Conservation (phyloP, 1,284 basidiomycete genomes). For the Malassezia sp. region DNA sequence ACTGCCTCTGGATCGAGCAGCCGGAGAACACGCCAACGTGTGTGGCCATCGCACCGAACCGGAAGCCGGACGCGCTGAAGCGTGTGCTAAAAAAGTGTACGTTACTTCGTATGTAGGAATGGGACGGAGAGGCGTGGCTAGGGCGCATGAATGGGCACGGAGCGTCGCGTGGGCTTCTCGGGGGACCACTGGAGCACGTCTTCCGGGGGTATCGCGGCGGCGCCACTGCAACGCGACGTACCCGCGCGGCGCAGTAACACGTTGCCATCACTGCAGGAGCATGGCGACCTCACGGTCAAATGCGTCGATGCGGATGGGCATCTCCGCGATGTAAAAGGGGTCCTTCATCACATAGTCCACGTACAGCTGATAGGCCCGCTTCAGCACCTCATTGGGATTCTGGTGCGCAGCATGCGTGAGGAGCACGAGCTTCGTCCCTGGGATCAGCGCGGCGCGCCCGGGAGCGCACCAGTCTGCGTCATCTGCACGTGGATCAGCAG, state of each 20-base stretch:
- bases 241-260: too few relatives aligned
- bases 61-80: constrained; percentile 49
- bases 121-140: too few relatives aligned
- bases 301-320: constrained; percentile 84
- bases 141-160: neutral
- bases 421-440: constrained; percentile 95
- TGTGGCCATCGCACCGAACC: constrained; percentile 53
- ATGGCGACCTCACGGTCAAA: constrained; percentile 59
- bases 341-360: constrained; percentile 96
- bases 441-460: neutral
- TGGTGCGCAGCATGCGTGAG: constrained; percentile 67
- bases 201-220: too few relatives aligned
- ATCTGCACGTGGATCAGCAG: constrained; percentile 81
- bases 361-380: constrained; percentile 79
- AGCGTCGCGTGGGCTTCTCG: neutral
- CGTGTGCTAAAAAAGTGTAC: constrained; percentile 48
- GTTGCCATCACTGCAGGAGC: constrained; percentile 28
- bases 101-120: constrained; percentile 47
- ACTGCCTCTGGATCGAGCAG: constrained; percentile 54
- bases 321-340: constrained; percentile 95
- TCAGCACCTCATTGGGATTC: constrained; percentile 49
- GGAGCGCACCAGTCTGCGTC: constrained; percentile 72
- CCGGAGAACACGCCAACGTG: constrained; percentile 54
- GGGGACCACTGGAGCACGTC: neutral
- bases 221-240: too few relatives aligned